These are phyloP conservation scores for Magnolia changhungtana DNA, from an alignment of 164 flowering plant genomes.

Conservation along the genomic window DNA sequence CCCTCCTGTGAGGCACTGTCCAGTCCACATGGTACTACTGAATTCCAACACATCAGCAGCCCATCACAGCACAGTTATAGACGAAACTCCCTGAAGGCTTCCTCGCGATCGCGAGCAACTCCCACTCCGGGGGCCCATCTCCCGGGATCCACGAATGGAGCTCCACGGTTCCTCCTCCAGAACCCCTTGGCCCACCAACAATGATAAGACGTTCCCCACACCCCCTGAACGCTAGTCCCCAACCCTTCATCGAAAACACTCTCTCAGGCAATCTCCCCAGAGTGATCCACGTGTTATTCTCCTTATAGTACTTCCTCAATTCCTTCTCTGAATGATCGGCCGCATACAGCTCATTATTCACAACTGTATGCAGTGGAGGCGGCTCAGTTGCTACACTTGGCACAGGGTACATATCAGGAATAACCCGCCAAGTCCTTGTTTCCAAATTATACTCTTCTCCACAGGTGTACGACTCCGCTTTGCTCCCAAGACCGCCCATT, in stretches of 20 bases:
- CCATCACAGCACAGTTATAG: slow-evolving; percentile 40
- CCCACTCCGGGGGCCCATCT: slow-evolving; percentile 85
- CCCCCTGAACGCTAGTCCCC: slow-evolving; percentile 94
- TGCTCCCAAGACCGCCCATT: slow-evolving; percentile 68
- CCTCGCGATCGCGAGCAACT: slow-evolving; percentile 46
- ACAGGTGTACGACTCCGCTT: slow-evolving; percentile 51
- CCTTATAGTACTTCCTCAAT: slow-evolving; percentile 69
- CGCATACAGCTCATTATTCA: slow-evolving; percentile 75
- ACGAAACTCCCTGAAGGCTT: slow-evolving; percentile 30
- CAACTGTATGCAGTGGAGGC: slow-evolving; percentile 91
- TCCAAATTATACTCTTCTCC: slow-evolving; percentile 82
- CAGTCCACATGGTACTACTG: slow-evolving; percentile 9
- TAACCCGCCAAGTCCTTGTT: slow-evolving; percentile 67
- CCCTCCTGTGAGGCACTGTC: slow-evolving; percentile 9
- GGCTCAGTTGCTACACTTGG: slow-evolving; percentile 48
- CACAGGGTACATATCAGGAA: slow-evolving; percentile 78
- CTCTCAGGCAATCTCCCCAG: slow-evolving; percentile 85
- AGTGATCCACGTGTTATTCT: slow-evolving; percentile 46
- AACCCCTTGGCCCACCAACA: slow-evolving; percentile 75
- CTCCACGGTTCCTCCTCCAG: slow-evolving; percentile 69
- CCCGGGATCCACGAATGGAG: slow-evolving; percentile 81
- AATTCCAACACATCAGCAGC: slow-evolving; percentile 21
- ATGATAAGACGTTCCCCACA: slow-evolving; percentile 84
- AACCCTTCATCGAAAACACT: slow-evolving; percentile 80
- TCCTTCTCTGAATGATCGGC: slow-evolving; percentile 82